Percentiles rank a stretch among this genome's conserved stretches.
Conservation (phyloP, 2,329 filamentous ascomycete species). For the Scytalidium sp. region DNA sequence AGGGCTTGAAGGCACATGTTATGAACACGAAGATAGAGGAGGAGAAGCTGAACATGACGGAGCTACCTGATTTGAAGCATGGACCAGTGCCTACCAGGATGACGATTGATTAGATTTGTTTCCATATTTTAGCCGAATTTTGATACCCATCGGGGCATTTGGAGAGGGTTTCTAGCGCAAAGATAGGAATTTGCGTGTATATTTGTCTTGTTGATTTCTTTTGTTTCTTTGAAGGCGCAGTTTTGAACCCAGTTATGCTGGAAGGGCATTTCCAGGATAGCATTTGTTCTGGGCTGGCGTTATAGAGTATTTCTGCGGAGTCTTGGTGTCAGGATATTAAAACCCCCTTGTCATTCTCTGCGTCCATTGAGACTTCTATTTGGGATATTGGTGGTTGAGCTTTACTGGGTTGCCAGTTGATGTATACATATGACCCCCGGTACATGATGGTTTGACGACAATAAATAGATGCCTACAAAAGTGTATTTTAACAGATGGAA, state of each 20-base stretch:
- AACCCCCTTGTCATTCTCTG: not conserved
- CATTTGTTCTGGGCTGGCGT: not conserved
- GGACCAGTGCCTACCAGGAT: slow-evolving; percentile 40
- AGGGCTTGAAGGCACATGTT: slow-evolving; percentile 85
- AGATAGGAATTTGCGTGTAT: not conserved
- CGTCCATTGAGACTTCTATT: no score
- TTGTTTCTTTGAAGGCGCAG: not conserved
- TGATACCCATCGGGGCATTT: not conserved
- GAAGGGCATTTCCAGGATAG: not conserved
- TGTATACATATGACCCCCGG: no score
- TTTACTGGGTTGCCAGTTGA: no score
- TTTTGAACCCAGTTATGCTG: not conserved
- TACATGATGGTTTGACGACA: no score
- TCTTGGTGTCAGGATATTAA: not conserved
- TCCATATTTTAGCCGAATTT: not conserved
- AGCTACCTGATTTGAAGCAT: slow-evolving; percentile 35
- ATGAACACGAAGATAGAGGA: slow-evolving; percentile 56
- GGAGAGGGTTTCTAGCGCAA: not conserved
- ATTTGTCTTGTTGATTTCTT: not conserved
- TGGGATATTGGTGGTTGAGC: no score
- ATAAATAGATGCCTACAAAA: no score
- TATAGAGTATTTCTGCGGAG: not conserved
- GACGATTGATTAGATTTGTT: slow-evolving; percentile 42
- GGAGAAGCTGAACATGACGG: slow-evolving; percentile 46
- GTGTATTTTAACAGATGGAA: no score